Percentiles rank a stretch among this genome's conserved stretches.
Conservation (phyloP, 2,329 filamentous ascomycete genomes). For the Alternaria consortialis region DNA sequence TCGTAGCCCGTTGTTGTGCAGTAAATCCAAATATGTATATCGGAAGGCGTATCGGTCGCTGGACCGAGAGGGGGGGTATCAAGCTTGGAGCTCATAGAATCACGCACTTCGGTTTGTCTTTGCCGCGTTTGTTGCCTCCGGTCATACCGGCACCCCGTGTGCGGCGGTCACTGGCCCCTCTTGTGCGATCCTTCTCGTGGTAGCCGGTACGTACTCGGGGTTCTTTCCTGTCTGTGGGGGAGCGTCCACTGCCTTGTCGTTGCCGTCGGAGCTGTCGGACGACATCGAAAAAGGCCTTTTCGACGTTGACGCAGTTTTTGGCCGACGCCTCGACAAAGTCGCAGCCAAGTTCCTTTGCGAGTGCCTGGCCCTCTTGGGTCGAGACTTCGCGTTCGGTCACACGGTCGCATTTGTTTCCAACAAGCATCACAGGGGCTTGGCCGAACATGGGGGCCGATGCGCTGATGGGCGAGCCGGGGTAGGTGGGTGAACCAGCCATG, state of each 20-base stretch:
- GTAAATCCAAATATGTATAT: conserved; percentile 38
- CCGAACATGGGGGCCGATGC: conserved; percentile 59
- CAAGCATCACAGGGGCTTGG: conserved; percentile 93
- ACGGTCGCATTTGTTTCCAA: conserved; percentile 97
- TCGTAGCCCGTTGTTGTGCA: conserved; percentile 40
- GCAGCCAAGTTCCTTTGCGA: conserved; percentile 91
- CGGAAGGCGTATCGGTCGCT: conserved; percentile 17
- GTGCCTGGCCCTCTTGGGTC: conserved; percentile 90
- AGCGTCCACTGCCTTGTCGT: conserved; percentile 58
- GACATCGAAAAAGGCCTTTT: conserved; percentile 98
- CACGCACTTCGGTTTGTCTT: conserved; percentile 47
- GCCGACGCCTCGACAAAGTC: conserved; percentile 97
- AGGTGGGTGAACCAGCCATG: conserved; percentile 74
- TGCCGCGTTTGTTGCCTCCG: conserved; percentile 24
- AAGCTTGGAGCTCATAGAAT: conserved; percentile 38
- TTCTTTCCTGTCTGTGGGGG: conserved; percentile 26
- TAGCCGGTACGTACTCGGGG: conserved; percentile 23
- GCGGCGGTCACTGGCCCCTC: conserved; percentile 25
- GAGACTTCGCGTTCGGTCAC: conserved; percentile 96
- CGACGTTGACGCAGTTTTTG: conserved; percentile 98
- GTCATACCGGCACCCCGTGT: conserved; percentile 23
- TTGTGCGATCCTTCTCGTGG: conserved; percentile 30
- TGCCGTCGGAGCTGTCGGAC: conserved; percentile 89
- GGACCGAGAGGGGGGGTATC: conserved; percentile 6
- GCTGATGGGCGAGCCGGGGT: conserved; percentile 76